Evolutionary conservation across 164 flowering plant species (phyloP).

Genomic region (Stephania cephalantha): DNA sequence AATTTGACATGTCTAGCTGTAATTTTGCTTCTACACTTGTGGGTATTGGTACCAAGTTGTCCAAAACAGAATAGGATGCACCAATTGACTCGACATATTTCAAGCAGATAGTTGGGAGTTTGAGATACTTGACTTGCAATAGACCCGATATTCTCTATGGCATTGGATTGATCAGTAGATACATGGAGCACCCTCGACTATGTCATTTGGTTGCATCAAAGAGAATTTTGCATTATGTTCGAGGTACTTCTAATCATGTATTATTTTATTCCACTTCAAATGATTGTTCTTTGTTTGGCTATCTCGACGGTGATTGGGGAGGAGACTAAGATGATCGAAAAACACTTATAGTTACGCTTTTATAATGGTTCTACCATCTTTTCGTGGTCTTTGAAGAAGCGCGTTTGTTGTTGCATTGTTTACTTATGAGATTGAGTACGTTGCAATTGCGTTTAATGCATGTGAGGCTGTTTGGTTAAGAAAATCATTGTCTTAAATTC

Average conservation of each 20-base stretch:
- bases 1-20: background rate
- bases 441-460: background rate
- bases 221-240: no score
- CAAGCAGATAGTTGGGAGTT: background rate
- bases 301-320: no score
- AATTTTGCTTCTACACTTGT: background rate
- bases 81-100: background rate
- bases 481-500: background rate
- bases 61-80: background rate
- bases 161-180: background rate
- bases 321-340: no score
- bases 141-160: background rate
- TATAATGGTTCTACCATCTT: background rate
- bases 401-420: background rate
- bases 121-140: background rate
- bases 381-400: background rate
- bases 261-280: no score
- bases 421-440: background rate
- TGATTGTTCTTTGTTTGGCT: no score
- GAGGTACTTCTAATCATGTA: background rate
- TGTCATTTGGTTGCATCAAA: background rate
- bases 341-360: no score
- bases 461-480: background rate
- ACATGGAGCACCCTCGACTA: background rate
- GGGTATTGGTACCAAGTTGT: background rate